Evolutionary conservation across 345 rosid species (phyloP), one percentile per base, ranked within the genome.

Genomic region (Gossypium turneri): DNA sequence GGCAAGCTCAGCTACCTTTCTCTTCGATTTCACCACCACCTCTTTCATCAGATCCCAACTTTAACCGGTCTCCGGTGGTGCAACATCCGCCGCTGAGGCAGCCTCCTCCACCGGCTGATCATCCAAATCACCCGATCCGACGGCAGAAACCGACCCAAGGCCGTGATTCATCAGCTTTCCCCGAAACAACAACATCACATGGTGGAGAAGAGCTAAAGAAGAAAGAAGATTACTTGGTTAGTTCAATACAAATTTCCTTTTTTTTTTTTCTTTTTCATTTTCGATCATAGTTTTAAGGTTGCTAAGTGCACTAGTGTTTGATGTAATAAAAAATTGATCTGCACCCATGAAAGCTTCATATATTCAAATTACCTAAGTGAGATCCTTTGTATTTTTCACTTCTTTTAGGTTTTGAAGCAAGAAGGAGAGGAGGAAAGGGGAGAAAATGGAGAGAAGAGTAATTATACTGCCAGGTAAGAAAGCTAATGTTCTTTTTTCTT

Each of bases 1-100:
- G 98, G 77, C 86, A 82, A 80, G 88, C 78, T 19, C 96, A 89
- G 47, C 85, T 90, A 34, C 88, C 98, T 50, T 86, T 91, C 12
- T 88, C 97, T 3, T 86, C 93, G 63, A 87, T 94, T 10, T 88
- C 92, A 38, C 97, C 96, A 38, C 82, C 88, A 13, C 92, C 92
- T 70, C 80, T 90, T 58, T 85, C 94, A 86, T 87, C 95, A 89
- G 97, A 91, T 93, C 95, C 89, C 92, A 83, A 79, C 84, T 82
- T 69, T 27, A 76, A 70, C 85, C 75, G 74, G 27, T 73, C 85
- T 65, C 90, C 90, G 77, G 77, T 81, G 86, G 90, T 86, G 91
- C 89, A 85, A 85, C 82, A 84, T 53, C 83, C 68, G 15, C 79
- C 67, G 4, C 74, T 20, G 65, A 24, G 52, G 60, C 38, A 74